phyloP scores from a whole-genome alignment of 495 filamentous ascomycete species.

The Penicillium manginii region DNA sequence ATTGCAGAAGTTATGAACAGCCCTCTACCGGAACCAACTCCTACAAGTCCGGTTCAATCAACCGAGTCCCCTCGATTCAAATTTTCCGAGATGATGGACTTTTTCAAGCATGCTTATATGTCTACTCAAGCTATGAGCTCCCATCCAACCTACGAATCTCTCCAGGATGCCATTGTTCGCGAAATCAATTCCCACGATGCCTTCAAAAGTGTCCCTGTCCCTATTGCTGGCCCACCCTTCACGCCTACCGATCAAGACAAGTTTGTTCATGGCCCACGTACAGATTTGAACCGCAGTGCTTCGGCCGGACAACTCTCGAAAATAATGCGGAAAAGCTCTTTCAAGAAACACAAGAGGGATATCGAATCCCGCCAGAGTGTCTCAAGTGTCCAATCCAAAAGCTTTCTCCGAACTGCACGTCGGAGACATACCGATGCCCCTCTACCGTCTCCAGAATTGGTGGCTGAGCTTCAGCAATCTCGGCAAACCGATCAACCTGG shows the following conservation, averaged over 20 bases:
- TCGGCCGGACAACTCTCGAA: slow-evolving; percentile 38
- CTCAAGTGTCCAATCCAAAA: slow-evolving; percentile 35
- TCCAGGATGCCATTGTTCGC: slow-evolving; percentile 52
- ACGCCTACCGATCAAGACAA: slow-evolving; percentile 38
- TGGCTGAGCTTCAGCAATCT: slow-evolving; percentile 27
- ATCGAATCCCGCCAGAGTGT: slow-evolving; percentile 40
- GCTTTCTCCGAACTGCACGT: slow-evolving; percentile 30
- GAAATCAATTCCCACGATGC: slow-evolving; percentile 56
- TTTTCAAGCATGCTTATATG: slow-evolving; percentile 45
- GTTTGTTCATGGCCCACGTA: slow-evolving; percentile 15
- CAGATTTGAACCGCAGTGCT: slow-evolving; percentile 24
- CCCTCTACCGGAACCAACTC: slow-evolving; percentile 36
- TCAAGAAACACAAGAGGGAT: slow-evolving; percentile 36
- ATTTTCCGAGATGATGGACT: slow-evolving; percentile 47
- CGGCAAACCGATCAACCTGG: slow-evolving; percentile 7
- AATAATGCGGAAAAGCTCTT: slow-evolving; percentile 38
- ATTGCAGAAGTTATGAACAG: slow-evolving; percentile 53
- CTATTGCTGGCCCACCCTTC: slow-evolving; percentile 39
- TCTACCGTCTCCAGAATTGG: slow-evolving; percentile 37
- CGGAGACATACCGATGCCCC: slow-evolving; percentile 50
- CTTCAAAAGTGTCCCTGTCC: slow-evolving; percentile 43
- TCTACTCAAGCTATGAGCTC: slow-evolving; percentile 35
- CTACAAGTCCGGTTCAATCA: slow-evolving; percentile 22
- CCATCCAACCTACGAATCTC: slow-evolving; percentile 47
- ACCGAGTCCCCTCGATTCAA: slow-evolving; percentile 30